Base-by-base conservation (phyloP, 495 filamentous ascomycete genomes). In the Coniosporium apollinis region DNA sequence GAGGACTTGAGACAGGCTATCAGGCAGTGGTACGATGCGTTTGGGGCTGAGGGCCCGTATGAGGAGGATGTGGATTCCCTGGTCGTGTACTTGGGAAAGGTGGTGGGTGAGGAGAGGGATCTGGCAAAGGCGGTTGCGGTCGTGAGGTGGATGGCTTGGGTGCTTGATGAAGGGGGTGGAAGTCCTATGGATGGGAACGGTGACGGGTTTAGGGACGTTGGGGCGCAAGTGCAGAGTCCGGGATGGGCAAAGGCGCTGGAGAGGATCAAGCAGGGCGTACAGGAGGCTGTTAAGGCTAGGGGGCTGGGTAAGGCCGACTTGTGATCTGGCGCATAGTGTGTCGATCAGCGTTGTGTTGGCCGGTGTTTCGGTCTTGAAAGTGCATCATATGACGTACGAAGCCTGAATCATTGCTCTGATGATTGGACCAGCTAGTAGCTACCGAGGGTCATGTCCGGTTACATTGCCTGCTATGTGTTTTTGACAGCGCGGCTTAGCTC, bases 61-160 rank as follows among this genome's bases (percentile, higher is more conserved):
- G 49, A 43, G 0, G 75, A 77, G 37, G 85, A 94, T 53, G 76
- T 83, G n/a, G 64, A 65, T 11, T 69, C 79, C 6, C 57, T 93
- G 25, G 69, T 58, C 28, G 61, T 51, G 41, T 92, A 91, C 55
- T 46, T 93, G 20, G 59, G 48, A 5, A 63, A 64, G 21, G 82
- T 93, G 5, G 67, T 87, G 0, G 22, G 52, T 2, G 74, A 82
- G 19, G 85, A 93, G 55, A 59, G 64, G 39, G 70, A 93, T 51
- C 60, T 92, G 57, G 71, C 67, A 13, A 89, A 89, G 54, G 79
- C 70, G 3, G 65, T 72, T 0, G 67, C 65, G 4, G 55, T 84
- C 4, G 62, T 76, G 0, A 67, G 59, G 41, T 92, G 83, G 82
- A 34, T 92, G 20, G 65, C 49, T 10, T 84, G 77, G 72, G 54